Base-by-base conservation (phyloP, 345 rosid species). In the Syzygium grande region DNA sequence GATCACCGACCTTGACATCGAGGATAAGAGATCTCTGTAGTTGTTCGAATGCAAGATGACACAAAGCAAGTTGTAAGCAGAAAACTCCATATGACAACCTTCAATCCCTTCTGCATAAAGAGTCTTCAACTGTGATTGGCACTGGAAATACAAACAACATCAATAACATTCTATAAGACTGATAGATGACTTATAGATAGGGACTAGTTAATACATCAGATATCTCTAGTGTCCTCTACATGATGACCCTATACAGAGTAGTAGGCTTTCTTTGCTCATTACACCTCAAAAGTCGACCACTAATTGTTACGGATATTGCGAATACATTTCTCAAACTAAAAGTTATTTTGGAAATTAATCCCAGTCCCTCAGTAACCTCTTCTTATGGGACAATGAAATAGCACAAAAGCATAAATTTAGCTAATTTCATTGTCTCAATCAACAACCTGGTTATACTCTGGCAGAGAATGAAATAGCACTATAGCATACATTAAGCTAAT, bases 361-460 rank as follows among this genome's bases (percentile, higher is more conserved):
- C 38, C 4, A 19, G 80, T 73, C 49, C 80, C 49, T 73, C 4
- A 9, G 49, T 73, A 73, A 34, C 49, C 80, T 73, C 80, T 68
- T 34, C 46, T 73, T 34, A 34, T 73, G 80, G 38, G 80, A 17
- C 19, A 73, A 2, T 73, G 3, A 34, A 73, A 73, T 73, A 73
- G 80, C 80, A 9, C 25, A 17, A 73, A 5, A 34, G 3, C 46
- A 34, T 34, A 34, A 34, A 73, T 73, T 73, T 17, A 73, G 80
- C 49, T 73, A 73, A 73, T 73, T 34, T 34, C 80, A 73, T 21
- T 8, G 25, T 73, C 38, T 73, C 25, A 73, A 38, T 34, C 80
- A 73, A 73, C 9, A 19, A 98, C 99, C 98, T 98, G 99, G 94
- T 98, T 98, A 93, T 92, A 98, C 92, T 98, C 99, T 0, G 98